These are phyloP conservation scores for Davidsoniella eucalypti DNA, from an alignment of 2,329 filamentous ascomycete genomes.

Conservation along the genomic window DNA sequence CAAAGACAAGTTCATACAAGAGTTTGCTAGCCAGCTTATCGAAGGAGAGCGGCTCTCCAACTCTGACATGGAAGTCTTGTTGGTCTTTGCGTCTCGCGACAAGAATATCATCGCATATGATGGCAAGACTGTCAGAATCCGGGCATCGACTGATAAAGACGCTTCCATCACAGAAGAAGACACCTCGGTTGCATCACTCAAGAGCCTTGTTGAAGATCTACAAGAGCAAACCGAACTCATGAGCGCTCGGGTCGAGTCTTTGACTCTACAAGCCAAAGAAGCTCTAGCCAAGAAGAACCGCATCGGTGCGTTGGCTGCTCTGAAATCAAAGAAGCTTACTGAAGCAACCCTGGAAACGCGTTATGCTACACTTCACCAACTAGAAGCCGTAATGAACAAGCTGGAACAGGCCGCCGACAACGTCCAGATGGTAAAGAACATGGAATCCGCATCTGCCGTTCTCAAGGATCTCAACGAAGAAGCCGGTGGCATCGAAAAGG, in stretches of 20 bases:
- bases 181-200: conserved; percentile 65
- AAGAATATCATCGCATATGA: conserved; percentile 42
- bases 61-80: conserved; percentile 50
- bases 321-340: conserved; percentile 68
- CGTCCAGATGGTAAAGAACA: conserved; percentile 64
- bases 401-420: conserved; percentile 79
- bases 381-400: conserved; percentile 68
- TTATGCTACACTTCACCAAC: conserved; percentile 56
- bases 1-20: conserved; percentile 43
- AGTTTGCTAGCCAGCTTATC: conserved; percentile 37
- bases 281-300: conserved; percentile 60
- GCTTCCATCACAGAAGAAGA: conserved; percentile 57
- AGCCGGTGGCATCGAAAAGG: conserved; percentile 58
- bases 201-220: conserved; percentile 59
- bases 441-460: conserved; percentile 61
- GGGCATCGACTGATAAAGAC: conserved; percentile 21
- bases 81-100: conserved; percentile 54
- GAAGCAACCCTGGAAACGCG: conserved; percentile 59
- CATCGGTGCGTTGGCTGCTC: conserved; percentile 55
- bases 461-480: conserved; percentile 58
- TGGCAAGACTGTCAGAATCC: conserved; percentile 59
- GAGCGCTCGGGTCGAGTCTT: conserved; percentile 45
- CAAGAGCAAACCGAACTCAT: conserved; percentile 56
- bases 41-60: conserved; percentile 37
- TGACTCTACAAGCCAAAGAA: conserved; percentile 48